Base-by-base conservation (phyloP, 441 rosid genomes). In the Pelargonium australe region DNA sequence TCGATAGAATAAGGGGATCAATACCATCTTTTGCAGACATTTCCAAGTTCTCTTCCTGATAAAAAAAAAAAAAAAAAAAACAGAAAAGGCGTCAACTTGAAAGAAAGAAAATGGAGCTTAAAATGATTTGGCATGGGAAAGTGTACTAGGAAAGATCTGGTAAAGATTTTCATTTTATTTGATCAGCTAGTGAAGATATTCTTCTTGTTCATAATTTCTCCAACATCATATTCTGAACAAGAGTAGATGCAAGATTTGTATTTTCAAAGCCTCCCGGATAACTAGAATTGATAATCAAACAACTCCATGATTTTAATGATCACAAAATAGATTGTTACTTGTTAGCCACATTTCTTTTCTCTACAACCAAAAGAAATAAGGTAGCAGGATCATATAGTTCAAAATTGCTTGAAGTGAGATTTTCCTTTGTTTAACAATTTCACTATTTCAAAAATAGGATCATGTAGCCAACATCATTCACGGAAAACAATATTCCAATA, bases 21-120 rank as follows among this genome's bases (percentile, higher is more conserved):
- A 71, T 63, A 2, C 85, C 84, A 55, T 72, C 73, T 65, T 74
- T 76, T 61, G 78, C 86, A 68, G 76, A 87, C 12, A 78, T 80
- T 40, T 87, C 95, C 79, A 87, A 83, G 9, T 85, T 89, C 65
- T 82, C 90, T 80, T 94, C 96, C 97, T 88, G 84, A 25, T 65
- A 63, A 66, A 9, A 67, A 9, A n/a, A n/a, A n/a, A n/a, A n/a
- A n/a, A n/a, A n/a, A n/a, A n/a, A n/a, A 60, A 58, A 65, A 44
- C 47, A 19, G 66, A 64, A 63, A 28, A 16, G 63, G n/a, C 37
- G 11, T 53, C 63, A 25, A 64, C 62, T 1, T 25, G 8, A 55
- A 6, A 16, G 17, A 16, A 55, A 55, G 20, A 2, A 55, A 14
- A 14, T 1, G 23, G 1, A n/a, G 5, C 19, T 2, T 16, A 55